Conservation (phyloP, 306 rosid species). For the Ziziphus jujuba region DNA sequence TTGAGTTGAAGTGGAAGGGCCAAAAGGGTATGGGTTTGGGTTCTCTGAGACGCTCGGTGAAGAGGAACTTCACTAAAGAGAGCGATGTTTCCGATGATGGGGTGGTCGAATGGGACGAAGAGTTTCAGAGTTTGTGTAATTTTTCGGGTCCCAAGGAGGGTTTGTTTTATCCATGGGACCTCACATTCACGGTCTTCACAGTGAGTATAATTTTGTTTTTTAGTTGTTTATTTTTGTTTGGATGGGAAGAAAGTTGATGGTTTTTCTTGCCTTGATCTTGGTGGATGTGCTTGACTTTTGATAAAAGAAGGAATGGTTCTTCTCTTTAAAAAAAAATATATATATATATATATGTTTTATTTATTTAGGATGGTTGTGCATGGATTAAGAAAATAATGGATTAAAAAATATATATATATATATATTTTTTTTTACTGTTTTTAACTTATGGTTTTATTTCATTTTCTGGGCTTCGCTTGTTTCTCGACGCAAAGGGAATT, state of each 20-base stretch:
- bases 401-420: too few species aligned
- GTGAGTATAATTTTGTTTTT: conserved; percentile 11
- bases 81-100: conserved; percentile 14
- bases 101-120: conserved; percentile 29
- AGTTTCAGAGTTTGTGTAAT: conserved; percentile 27
- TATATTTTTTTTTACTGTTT: too few species aligned
- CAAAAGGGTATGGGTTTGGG: conserved; percentile 31
- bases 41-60: conserved; percentile 25
- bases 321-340: not conserved
- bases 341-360: not conserved
- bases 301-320: not conserved
- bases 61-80: conserved; percentile 27
- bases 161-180: conserved; percentile 30
- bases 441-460: too few species aligned
- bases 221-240: not conserved
- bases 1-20: conserved; percentile 40
- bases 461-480: too few species aligned
- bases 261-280: not conserved
- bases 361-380: too few species aligned
- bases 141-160: conserved; percentile 28
- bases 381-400: too few species aligned
- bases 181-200: conserved; percentile 22
- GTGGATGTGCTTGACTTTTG: not conserved
- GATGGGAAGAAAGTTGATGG: not conserved
- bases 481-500: too few species aligned